Conservation (phyloP, 768 basidiomycete species). For the Lactarius sp. region DNA sequence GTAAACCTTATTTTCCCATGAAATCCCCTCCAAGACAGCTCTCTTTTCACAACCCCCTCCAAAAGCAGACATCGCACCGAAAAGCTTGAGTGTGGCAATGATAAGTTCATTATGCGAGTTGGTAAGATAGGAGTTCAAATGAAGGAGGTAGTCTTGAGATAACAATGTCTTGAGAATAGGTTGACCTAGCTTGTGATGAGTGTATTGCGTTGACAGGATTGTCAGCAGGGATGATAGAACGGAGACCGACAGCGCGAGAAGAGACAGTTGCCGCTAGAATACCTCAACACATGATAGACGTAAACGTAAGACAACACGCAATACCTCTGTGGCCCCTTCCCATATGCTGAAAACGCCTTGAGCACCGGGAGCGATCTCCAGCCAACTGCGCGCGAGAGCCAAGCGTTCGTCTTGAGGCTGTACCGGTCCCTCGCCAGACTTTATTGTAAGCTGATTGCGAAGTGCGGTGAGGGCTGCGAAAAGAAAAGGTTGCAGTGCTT, state of each 20-base stretch:
- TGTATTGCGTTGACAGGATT: constrained; percentile 63
- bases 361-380: constrained; percentile 51
- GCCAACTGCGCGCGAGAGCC: constrained; percentile 55
- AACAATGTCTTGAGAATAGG: constrained; percentile 60
- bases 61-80: constrained; percentile 55
- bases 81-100: constrained; percentile 60
- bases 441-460: constrained; percentile 58
- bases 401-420: constrained; percentile 57
- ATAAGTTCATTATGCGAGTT: constrained; percentile 62
- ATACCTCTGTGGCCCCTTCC: constrained; percentile 49
- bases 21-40: constrained; percentile 59
- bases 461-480: constrained; percentile 44
- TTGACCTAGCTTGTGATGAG: constrained; percentile 57
- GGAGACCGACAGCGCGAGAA: constrained; percentile 44
- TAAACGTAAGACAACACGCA: constrained; percentile 25
- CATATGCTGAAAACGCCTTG: constrained; percentile 60
- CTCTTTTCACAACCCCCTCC: constrained; percentile 63
- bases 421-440: constrained; percentile 43
- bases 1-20: constrained; percentile 73
- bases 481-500: neutral
- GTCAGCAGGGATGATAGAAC: constrained; percentile 55
- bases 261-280: constrained; percentile 41
- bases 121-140: constrained; percentile 57
- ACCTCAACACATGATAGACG: constrained; percentile 7
- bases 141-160: constrained; percentile 48